Conservation (phyloP, 148 eudicot genomes). For the Rhododendron vialii region DNA sequence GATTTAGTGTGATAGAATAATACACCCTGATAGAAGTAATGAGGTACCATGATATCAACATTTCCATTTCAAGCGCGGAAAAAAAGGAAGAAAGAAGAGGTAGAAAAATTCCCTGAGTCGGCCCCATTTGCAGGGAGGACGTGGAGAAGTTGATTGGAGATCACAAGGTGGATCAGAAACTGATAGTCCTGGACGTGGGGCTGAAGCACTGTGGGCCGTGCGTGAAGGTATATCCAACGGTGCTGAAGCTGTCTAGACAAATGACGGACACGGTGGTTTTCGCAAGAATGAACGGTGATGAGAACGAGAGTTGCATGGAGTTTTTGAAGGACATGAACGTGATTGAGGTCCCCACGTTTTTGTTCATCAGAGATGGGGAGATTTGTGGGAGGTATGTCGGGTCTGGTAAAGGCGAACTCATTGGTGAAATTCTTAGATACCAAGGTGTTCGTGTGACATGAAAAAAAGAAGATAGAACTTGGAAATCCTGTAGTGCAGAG, state of each 20-base stretch:
- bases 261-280: slow-evolving; percentile 76
- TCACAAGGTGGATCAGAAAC: slow-evolving; percentile 48
- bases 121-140: slow-evolving; percentile 39
- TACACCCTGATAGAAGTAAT: too few relatives aligned
- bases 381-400: slow-evolving; percentile 92
- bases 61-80: too few relatives aligned
- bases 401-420: slow-evolving; percentile 86
- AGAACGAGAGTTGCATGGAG: slow-evolving; percentile 86
- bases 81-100: too few relatives aligned
- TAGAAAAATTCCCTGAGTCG: not conserved
- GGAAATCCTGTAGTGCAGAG: not conserved
- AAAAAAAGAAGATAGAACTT: slow-evolving; percentile 41
- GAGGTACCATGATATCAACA: too few relatives aligned
- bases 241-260: slow-evolving; percentile 72
- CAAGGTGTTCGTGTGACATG: slow-evolving; percentile 7
- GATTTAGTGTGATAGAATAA: too few relatives aligned
- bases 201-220: slow-evolving; percentile 95
- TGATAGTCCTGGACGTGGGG: slow-evolving; percentile 83
- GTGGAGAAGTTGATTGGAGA: slow-evolving; percentile 54
- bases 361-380: slow-evolving; percentile 85
- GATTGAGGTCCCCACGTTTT: slow-evolving; percentile 82
- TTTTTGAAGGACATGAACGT: slow-evolving; percentile 88
- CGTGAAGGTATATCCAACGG: slow-evolving; percentile 96
- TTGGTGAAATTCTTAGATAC: slow-evolving; percentile 9
- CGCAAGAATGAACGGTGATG: slow-evolving; percentile 96